Base-by-base conservation (phyloP, 2,329 filamentous ascomycete species). In the Cladophialophora carrionii region DNA sequence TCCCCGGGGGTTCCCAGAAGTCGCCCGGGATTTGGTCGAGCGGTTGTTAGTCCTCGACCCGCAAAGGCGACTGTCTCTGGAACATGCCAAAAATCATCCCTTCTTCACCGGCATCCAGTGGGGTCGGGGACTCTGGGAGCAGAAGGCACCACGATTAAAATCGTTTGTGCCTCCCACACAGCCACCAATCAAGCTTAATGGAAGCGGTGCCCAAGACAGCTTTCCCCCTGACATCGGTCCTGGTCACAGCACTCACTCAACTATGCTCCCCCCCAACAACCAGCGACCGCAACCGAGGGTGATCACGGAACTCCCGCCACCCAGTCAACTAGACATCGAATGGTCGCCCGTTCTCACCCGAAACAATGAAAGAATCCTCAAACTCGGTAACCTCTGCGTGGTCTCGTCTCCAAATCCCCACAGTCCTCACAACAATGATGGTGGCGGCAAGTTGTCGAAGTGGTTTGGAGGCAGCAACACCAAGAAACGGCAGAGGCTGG, bases 321-420 rank as follows among this genome's bases (percentile, higher is more conserved):
- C 95, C 0, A 96, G 91, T 57, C 95, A 98, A 76, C 82, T 99
- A 29, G 95, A 99, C 74, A 96, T 99, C 63, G 95, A 99, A 78
- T 99, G 95, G 95, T 97, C 94, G 0, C 95, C 95, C 0, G 93
- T 99, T 4, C 81, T 99, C 62, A 97, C 91, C 9, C 88, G 89
- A 73, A 89, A 87, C 65, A 97, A 98, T 74, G 95, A 99, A 78
- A 87, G 95, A 41, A 99, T 99, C 71, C 78, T 99, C 68, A 97
- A 96, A 76, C 82, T 99, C 24, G 95, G 95, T 1, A 96, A 99
- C 73, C 80, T 97, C 68, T 86, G 92, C 77, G 93, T 99, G 7
- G 83, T 91, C 46, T 90, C 91, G 5, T 87, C 91, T 2, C 90
- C 93, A 9, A 84, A 92, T 60, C 85, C 90, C 9, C 90, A 91